These are phyloP conservation scores for Falciphora oryzae DNA, from an alignment of 2,329 filamentous ascomycete genomes.

Conservation along the genomic window DNA sequence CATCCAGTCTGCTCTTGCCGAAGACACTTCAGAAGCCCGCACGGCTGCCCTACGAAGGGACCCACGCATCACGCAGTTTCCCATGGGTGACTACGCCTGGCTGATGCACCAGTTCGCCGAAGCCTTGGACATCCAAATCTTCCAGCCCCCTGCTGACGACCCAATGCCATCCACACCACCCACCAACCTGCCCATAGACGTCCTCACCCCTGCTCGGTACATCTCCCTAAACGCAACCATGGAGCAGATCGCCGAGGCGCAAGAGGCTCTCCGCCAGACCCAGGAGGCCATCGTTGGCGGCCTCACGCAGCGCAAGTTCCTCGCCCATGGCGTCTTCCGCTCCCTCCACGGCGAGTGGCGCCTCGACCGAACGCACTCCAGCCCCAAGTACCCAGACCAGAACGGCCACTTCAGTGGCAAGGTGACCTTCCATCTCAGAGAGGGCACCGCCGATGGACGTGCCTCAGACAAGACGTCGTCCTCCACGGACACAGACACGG, in stretches of 20 bases:
- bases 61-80: conserved; percentile 59
- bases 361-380: conserved; percentile 51
- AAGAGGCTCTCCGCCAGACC: conserved; percentile 40
- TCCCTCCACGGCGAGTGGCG: conserved; percentile 66
- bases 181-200: conserved; percentile 41
- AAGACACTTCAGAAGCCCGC: conserved; percentile 38
- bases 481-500: conserved; percentile 24
- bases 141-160: conserved; percentile 16
- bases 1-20: conserved; percentile 34
- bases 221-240: conserved; percentile 34
- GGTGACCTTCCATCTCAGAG: conserved; percentile 58
- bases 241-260: conserved; percentile 33
- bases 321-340: conserved; percentile 62
- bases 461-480: conserved; percentile 7
- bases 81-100: conserved; percentile 76
- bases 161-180: conserved; percentile 20
- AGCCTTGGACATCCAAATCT: conserved; percentile 47
- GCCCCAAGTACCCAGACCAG: conserved; percentile 50
- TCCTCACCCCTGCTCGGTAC: conserved; percentile 53
- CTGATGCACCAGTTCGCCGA: conserved; percentile 65
- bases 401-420: conserved; percentile 60
- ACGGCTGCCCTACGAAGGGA: conserved; percentile 47
- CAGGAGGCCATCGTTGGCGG: conserved; percentile 35
- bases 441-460: conserved; percentile 37
- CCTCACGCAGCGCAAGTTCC: conserved; percentile 42